These are phyloP conservation scores for Candida boidinii DNA, from an alignment of 805 yeast genomes.

Conservation along the genomic window DNA sequence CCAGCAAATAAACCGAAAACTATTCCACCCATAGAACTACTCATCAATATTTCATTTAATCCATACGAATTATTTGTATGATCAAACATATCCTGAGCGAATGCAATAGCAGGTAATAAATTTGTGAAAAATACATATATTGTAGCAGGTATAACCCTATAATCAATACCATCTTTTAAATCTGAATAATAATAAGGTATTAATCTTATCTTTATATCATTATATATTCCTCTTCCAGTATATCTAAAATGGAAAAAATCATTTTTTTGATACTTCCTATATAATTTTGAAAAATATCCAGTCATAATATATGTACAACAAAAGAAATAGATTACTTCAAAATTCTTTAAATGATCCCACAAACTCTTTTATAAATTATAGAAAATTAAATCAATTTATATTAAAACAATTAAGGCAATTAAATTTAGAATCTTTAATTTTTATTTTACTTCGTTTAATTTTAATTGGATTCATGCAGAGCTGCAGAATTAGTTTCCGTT, in stretches of 20 bases:
- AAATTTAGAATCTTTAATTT: no score
- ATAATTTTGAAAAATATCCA: no score
- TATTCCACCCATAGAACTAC: conserved; percentile 84
- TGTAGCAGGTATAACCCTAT: conserved; percentile 81
- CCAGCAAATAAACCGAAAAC: conserved; percentile 82
- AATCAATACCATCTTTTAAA: conserved; percentile 75
- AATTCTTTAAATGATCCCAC: no score
- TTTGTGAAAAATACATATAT: conserved; percentile 84
- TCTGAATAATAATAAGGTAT: conserved; percentile 69
- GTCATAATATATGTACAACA: no score
- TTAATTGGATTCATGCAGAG: no score
- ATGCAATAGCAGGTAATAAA: conserved; percentile 86
- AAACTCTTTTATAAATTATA: no score
- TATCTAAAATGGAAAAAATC: conserved; percentile 14
- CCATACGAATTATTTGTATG: conserved; percentile 84
- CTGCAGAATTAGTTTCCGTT: no score
- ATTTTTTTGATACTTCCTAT: conserved; percentile 7
- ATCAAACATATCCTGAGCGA: conserved; percentile 96
- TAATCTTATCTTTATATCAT: conserved; percentile 39
- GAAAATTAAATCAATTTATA: no score
- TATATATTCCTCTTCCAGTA: conserved; percentile 42
- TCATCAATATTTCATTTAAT: conserved; percentile 77
- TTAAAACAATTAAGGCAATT: no score
- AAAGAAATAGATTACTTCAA: no score
- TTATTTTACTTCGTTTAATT: no score